Evolutionary conservation across 2,329 filamentous ascomycete genomes (phyloP).

Genomic region (Ascomycota sp.): DNA sequence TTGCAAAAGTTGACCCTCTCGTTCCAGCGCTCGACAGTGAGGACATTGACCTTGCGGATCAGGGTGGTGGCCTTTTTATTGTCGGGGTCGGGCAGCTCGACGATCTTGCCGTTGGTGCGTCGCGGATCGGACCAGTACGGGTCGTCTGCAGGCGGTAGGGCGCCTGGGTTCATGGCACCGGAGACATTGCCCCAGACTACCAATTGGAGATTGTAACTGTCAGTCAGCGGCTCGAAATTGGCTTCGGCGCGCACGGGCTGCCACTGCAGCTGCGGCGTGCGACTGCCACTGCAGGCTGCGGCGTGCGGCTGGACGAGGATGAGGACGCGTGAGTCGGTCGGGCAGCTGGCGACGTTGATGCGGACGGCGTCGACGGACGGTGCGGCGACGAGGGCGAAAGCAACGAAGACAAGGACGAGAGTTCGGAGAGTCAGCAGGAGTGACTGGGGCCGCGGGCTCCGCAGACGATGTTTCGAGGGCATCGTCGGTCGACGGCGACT

Average conservation of each 20-base stretch:
- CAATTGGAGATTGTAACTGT: slow-evolving; percentile 47
- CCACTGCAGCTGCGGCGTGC: slow-evolving; percentile 55
- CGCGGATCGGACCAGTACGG: slow-evolving; percentile 41
- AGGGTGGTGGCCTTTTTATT: slow-evolving; percentile 52
- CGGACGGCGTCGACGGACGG: slow-evolving; percentile 38
- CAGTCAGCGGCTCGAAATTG: slow-evolving; percentile 40
- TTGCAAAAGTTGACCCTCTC: slow-evolving; percentile 44
- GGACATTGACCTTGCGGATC: slow-evolving; percentile 47
- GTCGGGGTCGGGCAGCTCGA: slow-evolving; percentile 31
- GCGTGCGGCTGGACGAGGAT: no score
- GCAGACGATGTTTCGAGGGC: no score
- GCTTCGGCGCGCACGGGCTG: slow-evolving; percentile 56
- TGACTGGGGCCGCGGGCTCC: background rate
- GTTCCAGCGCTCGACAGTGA: slow-evolving; percentile 54
- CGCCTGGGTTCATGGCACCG: slow-evolving; percentile 38
- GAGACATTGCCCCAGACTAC: slow-evolving; percentile 85
- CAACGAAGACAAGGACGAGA: slow-evolving; percentile 9
- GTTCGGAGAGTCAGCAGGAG: slow-evolving; percentile 10
- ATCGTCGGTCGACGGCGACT: background rate
- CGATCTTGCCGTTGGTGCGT: slow-evolving; percentile 55
- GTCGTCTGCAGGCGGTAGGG: slow-evolving; percentile 38
- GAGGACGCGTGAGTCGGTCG: slow-evolving; percentile 40
- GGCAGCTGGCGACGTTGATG: slow-evolving; percentile 70
- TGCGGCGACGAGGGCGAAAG: slow-evolving; percentile 15
- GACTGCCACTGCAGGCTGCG: slow-evolving; percentile 30